Conservation (phyloP, 345 rosid genomes). For the Kandelia obovata region DNA sequence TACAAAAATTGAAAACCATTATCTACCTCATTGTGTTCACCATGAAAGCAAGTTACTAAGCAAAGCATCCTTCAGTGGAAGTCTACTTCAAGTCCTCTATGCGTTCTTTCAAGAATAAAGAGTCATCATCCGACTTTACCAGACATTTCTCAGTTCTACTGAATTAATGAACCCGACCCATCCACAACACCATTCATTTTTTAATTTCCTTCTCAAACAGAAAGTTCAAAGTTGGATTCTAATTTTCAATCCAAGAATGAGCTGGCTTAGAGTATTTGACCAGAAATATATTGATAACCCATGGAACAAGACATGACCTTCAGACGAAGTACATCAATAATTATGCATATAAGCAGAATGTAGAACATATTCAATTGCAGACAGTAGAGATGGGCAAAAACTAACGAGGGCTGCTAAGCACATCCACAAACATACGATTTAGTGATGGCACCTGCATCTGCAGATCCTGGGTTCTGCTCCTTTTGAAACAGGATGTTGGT, state of each 20-base stretch:
- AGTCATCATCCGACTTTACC: too few species aligned
- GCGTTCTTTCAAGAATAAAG: too few species aligned
- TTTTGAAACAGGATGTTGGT: constrained; percentile 45
- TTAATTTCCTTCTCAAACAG: constrained; percentile 15
- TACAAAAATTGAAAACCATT: too few species aligned
- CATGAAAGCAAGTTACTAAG: too few species aligned
- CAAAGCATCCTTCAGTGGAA: too few species aligned
- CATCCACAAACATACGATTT: constrained; percentile 58
- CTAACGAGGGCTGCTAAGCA: constrained; percentile 64
- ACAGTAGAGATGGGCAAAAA: constrained; percentile 24
- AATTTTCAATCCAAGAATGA: constrained; percentile 7
- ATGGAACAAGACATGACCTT: constrained; percentile 17
- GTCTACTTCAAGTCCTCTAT: too few species aligned
- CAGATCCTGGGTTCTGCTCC: constrained; percentile 62
- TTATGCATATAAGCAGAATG: constrained; percentile 15
- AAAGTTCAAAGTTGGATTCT: constrained; percentile 6
- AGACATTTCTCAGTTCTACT: too few species aligned
- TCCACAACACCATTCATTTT: background rate
- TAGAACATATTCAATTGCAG: constrained; percentile 25
- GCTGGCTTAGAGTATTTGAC: constrained; percentile 14
- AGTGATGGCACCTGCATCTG: constrained; percentile 60
- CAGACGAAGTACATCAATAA: constrained; percentile 14
- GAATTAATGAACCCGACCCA: too few species aligned
- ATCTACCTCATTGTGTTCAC: too few species aligned
- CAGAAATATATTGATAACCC: constrained; percentile 19